Evolutionary conservation across 495 filamentous ascomycete species (phyloP).

Genomic region (Penicillium robsamsonii): DNA sequence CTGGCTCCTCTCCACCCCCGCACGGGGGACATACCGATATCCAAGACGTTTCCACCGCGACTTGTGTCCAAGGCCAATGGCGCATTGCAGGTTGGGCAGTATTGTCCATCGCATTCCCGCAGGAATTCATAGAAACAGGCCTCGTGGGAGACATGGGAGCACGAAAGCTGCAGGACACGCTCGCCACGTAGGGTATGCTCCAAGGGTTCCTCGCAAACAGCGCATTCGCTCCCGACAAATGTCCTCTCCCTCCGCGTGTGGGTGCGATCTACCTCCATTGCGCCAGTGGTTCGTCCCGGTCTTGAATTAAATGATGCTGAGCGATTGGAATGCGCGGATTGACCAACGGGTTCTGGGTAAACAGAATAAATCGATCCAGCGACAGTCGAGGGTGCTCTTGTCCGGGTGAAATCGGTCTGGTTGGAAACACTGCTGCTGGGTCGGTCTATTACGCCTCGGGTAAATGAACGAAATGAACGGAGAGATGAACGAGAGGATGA

Average conservation of each 20-base stretch:
- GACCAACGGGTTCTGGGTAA: constrained; percentile 18
- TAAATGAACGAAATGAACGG: constrained; percentile 35
- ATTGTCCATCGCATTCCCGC: constrained; percentile 90
- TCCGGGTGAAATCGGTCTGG: constrained; percentile 26
- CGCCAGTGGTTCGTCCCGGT: constrained; percentile 64
- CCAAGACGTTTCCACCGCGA: constrained; percentile 88
- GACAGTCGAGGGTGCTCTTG: constrained; percentile 31
- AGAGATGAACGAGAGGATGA: constrained; percentile 37
- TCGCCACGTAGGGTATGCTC: constrained; percentile 96
- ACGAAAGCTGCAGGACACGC: constrained; percentile 93
- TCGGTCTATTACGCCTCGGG: constrained; percentile 28
- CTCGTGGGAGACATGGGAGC: constrained; percentile 92
- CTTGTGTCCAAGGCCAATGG: constrained; percentile 92
- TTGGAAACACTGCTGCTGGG: constrained; percentile 31
- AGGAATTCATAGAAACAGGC: constrained; percentile 99
- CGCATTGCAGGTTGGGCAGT: constrained; percentile 92
- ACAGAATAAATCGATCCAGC: constrained; percentile 23
- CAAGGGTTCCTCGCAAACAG: constrained; percentile 94
- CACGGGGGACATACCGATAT: constrained; percentile 68
- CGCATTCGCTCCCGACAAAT: constrained; percentile 91
- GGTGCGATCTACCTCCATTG: constrained; percentile 73
- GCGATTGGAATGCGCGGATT: constrained; percentile 31
- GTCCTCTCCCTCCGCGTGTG: constrained; percentile 87
- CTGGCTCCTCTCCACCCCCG: background rate
- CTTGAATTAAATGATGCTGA: constrained; percentile 49